Evolutionary conservation across 1,139 yeast genomes (phyloP).

Genomic region (Hyphopichia burtonii): DNA sequence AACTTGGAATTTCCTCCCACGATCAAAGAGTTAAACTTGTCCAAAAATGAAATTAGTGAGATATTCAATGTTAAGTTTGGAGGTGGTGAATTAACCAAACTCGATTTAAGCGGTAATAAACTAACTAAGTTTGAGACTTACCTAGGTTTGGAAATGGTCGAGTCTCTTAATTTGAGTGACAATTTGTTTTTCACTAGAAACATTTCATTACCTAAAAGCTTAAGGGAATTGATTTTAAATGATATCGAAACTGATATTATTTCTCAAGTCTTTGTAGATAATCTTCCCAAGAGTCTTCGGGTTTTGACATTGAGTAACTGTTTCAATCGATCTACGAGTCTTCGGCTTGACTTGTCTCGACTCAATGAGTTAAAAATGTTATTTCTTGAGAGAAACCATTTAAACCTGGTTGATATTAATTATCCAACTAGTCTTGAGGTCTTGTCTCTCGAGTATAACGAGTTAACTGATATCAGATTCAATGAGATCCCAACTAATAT

Average conservation of each 20-base stretch:
- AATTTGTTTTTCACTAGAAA: constrained; percentile 11
- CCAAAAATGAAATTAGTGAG: constrained; percentile 18
- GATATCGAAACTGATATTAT: constrained; percentile 9
- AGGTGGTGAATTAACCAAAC: constrained; percentile 6
- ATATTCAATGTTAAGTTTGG: constrained; percentile 15
- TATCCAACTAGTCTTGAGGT: constrained; percentile 6
- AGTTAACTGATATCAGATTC: constrained; percentile 5
- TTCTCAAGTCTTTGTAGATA: background rate
- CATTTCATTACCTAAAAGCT: background rate
- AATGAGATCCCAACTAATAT: constrained; percentile 10
- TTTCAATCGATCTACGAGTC: background rate
- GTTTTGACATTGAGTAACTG: background rate
- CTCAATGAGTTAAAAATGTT: constrained; percentile 5
- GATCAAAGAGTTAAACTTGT: constrained; percentile 15
- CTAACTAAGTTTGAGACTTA: constrained; percentile 7
- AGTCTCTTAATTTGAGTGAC: constrained; percentile 13
- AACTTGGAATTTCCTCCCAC: constrained; percentile 16
- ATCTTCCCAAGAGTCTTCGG: background rate
- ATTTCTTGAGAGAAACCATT: constrained; percentile 7
- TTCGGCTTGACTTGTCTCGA: constrained; percentile 7
- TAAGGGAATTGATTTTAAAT: constrained; percentile 5
- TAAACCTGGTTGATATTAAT: constrained; percentile 5
- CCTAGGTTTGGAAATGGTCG: background rate
- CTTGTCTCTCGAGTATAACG: constrained; percentile 9
- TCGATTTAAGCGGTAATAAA: constrained; percentile 16